Percentiles rank a stretch among this genome's conserved stretches.
phyloP scores from a whole-genome alignment of 2,329 filamentous ascomycete species.

The Aspergillus puulaauensis region DNA sequence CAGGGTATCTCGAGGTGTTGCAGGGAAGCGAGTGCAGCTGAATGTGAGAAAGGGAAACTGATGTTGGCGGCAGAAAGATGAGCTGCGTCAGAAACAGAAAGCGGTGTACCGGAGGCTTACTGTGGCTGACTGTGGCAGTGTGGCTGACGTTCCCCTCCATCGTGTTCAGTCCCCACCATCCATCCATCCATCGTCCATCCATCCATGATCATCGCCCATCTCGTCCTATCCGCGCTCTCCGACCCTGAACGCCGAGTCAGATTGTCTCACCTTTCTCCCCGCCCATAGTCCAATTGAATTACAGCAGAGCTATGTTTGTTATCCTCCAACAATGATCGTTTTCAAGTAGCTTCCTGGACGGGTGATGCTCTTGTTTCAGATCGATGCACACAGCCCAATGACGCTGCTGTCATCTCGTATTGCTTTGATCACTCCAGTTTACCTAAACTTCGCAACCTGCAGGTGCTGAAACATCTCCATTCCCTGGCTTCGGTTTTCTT shows the following conservation, averaged over 20 bases:
- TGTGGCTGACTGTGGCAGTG: background rate
- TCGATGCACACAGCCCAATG: background rate
- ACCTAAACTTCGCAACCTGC: background rate
- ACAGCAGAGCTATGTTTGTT: background rate
- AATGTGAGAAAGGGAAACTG: background rate
- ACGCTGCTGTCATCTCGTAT: background rate
- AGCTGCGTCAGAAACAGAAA: background rate
- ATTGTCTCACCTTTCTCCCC: background rate
- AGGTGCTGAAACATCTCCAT: slow-evolving; percentile 7
- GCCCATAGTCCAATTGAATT: background rate
- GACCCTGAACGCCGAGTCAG: background rate
- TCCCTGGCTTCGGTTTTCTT: background rate
- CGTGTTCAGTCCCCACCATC: no score
- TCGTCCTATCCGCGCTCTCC: background rate
- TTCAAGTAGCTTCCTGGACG: background rate
- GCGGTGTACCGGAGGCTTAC: slow-evolving; percentile 9
- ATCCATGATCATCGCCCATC: background rate
- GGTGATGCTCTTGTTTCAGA: background rate
- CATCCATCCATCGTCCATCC: no score
- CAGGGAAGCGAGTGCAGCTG: no score
- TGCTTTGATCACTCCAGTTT: background rate
- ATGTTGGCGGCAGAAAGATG: background rate
- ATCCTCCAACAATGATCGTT: background rate
- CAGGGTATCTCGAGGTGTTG: background rate
- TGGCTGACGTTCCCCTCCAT: background rate